These are phyloP conservation scores for Ogataea zsoltii DNA, from an alignment of 805 yeast species.

Conservation along the genomic window DNA sequence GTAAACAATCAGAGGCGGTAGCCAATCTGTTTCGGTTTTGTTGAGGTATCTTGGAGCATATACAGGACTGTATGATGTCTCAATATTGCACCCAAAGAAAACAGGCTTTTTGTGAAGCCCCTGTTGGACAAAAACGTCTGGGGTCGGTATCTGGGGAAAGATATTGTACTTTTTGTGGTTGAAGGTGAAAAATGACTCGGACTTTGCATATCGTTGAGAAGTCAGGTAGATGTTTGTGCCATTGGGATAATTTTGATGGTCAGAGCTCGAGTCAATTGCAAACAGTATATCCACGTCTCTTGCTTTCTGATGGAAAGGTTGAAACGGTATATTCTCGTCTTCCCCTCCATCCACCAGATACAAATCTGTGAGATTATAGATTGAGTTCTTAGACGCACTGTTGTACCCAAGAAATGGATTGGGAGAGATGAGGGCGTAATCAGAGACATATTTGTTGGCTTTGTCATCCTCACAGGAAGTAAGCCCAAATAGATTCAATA, in stretches of 20 bases:
- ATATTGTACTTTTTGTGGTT: constrained; percentile 16
- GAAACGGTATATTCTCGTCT: constrained; percentile 49
- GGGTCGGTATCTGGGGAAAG: constrained; percentile 41
- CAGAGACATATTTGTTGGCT: constrained; percentile 41
- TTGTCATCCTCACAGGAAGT: constrained; percentile 36
- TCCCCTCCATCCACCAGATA: constrained; percentile 46
- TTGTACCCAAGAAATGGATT: constrained; percentile 53
- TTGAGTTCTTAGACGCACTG: constrained; percentile 9
- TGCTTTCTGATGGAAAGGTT: constrained; percentile 40
- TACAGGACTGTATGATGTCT: constrained; percentile 30
- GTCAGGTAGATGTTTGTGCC: constrained; percentile 52
- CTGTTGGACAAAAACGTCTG: constrained; percentile 24
- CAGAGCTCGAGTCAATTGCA: constrained; percentile 51
- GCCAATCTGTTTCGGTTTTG: constrained; percentile 15
- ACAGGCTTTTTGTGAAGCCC: constrained; percentile 33
- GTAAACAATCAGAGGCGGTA: constrained; percentile 59
- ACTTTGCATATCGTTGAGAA: constrained; percentile 31
- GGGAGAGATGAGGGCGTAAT: constrained; percentile 61
- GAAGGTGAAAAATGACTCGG: constrained; percentile 9
- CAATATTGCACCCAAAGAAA: constrained; percentile 45
- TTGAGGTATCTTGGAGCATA: constrained; percentile 12
- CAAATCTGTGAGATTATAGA: constrained; percentile 25
- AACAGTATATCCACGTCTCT: constrained; percentile 41
- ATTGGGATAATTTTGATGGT: constrained; percentile 54
- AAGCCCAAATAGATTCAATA: constrained; percentile 46